phyloP scores from a whole-genome alignment of 129 eudicot genomes.

The Artemisia tridentata region DNA sequence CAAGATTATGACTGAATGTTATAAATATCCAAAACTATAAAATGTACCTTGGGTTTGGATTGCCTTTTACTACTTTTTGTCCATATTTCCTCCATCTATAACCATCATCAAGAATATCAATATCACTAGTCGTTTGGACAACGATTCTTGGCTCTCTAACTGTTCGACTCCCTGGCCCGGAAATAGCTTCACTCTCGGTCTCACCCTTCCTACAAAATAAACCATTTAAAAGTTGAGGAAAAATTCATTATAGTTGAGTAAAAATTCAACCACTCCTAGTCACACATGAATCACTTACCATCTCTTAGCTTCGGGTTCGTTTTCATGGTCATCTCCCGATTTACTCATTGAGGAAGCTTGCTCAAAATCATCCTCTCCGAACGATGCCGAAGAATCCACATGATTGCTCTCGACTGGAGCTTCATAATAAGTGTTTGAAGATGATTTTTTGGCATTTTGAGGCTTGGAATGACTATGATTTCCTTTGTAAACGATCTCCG shows the following conservation, averaged over 20 bases:
- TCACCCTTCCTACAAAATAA: slow-evolving; percentile 81
- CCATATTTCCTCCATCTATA: slow-evolving; percentile 99
- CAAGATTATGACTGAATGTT: slow-evolving; percentile 1
- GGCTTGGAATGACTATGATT: slow-evolving; percentile 91
- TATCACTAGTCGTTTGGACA: slow-evolving; percentile 94
- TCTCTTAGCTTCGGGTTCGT: slow-evolving; percentile 88
- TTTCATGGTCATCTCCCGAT: slow-evolving; percentile 71
- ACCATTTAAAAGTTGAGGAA: not conserved
- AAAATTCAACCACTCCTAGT: not conserved
- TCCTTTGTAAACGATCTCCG: slow-evolving; percentile 94
- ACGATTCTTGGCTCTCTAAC: slow-evolving; percentile 88
- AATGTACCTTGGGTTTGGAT: slow-evolving; percentile 86
- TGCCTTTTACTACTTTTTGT: slow-evolving; percentile 94
- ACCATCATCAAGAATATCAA: slow-evolving; percentile 95
- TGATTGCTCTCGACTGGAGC: slow-evolving; percentile 39
- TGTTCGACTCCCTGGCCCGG: slow-evolving; percentile 72
- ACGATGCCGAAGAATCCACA: slow-evolving; percentile 64
- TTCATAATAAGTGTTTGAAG: slow-evolving; percentile 48
- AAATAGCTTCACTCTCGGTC: slow-evolving; percentile 69
- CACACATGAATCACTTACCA: slow-evolving; percentile 48
- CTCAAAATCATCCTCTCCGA: slow-evolving; percentile 81
- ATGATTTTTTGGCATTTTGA: slow-evolving; percentile 69
- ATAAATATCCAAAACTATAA: not conserved
- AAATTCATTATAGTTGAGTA: not conserved
- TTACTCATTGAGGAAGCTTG: slow-evolving; percentile 72